Conservation (phyloP, 1,284 basidiomycete species). For the Leccinum pseudoinsigne region DNA sequence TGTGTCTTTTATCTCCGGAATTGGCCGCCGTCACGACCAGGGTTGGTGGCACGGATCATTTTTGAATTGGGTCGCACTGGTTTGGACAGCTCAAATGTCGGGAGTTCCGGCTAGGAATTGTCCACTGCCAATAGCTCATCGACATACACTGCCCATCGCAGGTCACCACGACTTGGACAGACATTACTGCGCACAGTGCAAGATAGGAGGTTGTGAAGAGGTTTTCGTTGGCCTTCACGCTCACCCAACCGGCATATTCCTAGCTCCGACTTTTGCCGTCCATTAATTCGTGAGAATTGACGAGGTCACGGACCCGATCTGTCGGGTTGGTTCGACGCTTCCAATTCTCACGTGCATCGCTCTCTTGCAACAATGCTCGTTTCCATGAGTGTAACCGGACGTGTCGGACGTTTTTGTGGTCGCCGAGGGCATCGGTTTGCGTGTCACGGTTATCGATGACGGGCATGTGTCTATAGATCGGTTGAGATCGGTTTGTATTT, state of each 20-base stretch:
- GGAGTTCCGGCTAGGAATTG: neutral
- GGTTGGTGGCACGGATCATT: neutral
- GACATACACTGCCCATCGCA: neutral
- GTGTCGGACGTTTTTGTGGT: neutral
- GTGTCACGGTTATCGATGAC: neutral
- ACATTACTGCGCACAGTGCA: neutral
- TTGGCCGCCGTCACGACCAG: neutral
- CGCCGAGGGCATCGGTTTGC: neutral
- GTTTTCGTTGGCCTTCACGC: neutral
- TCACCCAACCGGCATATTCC: neutral
- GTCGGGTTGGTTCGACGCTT: neutral
- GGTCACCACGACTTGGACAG: neutral
- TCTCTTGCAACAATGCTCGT: neutral
- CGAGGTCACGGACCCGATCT: neutral
- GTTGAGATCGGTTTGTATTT: neutral
- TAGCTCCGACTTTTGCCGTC: neutral
- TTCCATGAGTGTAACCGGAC: neutral
- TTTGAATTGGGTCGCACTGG: conserved; percentile 8
- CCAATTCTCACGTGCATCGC: neutral
- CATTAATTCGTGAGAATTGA: neutral
- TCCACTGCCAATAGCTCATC: neutral
- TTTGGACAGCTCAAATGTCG: conserved; percentile 2
- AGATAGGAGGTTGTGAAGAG: neutral
- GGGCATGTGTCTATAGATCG: neutral
- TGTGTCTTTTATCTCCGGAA: neutral